Evolutionary conservation across 1,139 yeast species (phyloP).

Genomic region (Schwanniomyces etchellsii): DNA sequence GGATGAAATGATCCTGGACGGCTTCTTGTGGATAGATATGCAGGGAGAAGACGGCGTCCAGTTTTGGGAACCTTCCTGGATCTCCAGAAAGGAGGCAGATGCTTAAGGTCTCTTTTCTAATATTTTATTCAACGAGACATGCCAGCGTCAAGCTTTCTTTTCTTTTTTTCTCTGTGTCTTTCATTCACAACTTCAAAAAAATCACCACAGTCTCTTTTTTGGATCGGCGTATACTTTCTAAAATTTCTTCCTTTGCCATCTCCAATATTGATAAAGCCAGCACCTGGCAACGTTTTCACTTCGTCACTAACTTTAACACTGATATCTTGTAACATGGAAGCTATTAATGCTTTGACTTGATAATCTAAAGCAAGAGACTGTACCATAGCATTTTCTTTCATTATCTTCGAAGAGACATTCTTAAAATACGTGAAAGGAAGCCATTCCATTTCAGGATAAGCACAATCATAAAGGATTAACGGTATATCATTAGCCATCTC

Average conservation of each 20-base stretch:
- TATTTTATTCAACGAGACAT: too few relatives aligned
- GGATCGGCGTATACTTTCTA: slow-evolving; percentile 53
- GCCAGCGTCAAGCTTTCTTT: slow-evolving; percentile 8
- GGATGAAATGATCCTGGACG: slow-evolving; percentile 75
- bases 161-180: slow-evolving; percentile 49
- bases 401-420: slow-evolving; percentile 10
- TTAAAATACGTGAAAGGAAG: slow-evolving; percentile 23
- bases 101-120: too few relatives aligned
- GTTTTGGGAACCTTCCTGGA: slow-evolving; percentile 62
- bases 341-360: slow-evolving; percentile 30
- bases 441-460: slow-evolving; percentile 74
- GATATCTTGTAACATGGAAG: slow-evolving; percentile 22
- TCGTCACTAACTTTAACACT: slow-evolving; percentile 15
- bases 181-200: slow-evolving; percentile 63
- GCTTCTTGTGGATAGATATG: slow-evolving; percentile 78
- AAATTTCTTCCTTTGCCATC: slow-evolving; percentile 65
- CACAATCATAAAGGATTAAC: slow-evolving; percentile 79
- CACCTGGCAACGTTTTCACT: slow-evolving; percentile 10
- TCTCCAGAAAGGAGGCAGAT: slow-evolving; percentile 11
- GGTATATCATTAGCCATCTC: slow-evolving; percentile 95
- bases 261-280: slow-evolving; percentile 51
- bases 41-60: slow-evolving; percentile 39
- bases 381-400: slow-evolving; percentile 21
- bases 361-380: slow-evolving; percentile 27
- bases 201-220: slow-evolving; percentile 54